Evolutionary conservation across 2,329 filamentous ascomycete genomes (phyloP).

Genomic region (Fusarium miscanthi): DNA sequence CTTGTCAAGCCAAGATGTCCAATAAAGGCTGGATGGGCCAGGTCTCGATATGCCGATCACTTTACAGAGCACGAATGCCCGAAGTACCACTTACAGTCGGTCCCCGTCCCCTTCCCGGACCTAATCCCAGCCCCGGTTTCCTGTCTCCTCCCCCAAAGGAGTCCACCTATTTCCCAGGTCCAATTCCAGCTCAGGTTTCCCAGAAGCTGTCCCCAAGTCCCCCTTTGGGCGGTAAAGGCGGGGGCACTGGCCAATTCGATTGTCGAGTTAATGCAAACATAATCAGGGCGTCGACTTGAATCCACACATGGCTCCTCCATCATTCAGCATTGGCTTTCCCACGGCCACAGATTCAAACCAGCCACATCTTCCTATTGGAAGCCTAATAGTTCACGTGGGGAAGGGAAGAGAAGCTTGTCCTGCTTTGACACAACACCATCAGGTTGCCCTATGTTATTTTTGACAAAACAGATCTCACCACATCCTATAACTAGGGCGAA

Average conservation of each 20-base stretch:
- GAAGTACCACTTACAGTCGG: slow-evolving; percentile 35
- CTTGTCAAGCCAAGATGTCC: slow-evolving; percentile 36
- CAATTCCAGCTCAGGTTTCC: slow-evolving; percentile 32
- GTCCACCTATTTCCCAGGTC: slow-evolving; percentile 38
- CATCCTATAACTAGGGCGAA: slow-evolving; percentile 27
- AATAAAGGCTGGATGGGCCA: slow-evolving; percentile 37
- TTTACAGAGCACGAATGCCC: slow-evolving; percentile 36
- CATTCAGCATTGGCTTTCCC: slow-evolving; percentile 41
- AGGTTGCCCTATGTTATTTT: slow-evolving; percentile 36
- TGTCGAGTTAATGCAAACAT: slow-evolving; percentile 41
- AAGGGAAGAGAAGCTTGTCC: slow-evolving; percentile 37
- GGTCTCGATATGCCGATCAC: slow-evolving; percentile 40
- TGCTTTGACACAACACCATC: slow-evolving; percentile 36
- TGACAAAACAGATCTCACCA: slow-evolving; percentile 29
- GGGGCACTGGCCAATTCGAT: slow-evolving; percentile 39
- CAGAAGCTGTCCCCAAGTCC: slow-evolving; percentile 29
- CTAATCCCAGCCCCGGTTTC: slow-evolving; percentile 32
- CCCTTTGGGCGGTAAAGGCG: slow-evolving; percentile 45
- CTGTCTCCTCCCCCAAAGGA: slow-evolving; percentile 28
- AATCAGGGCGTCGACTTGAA: slow-evolving; percentile 46
- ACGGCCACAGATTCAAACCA: slow-evolving; percentile 35
- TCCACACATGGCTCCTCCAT: slow-evolving; percentile 42
- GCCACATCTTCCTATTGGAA: slow-evolving; percentile 43
- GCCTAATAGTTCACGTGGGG: slow-evolving; percentile 43
- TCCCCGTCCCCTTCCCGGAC: slow-evolving; percentile 27